These are phyloP conservation scores for Cladophialophora immunda DNA, from an alignment of 2,329 filamentous ascomycete genomes.

Conservation along the genomic window DNA sequence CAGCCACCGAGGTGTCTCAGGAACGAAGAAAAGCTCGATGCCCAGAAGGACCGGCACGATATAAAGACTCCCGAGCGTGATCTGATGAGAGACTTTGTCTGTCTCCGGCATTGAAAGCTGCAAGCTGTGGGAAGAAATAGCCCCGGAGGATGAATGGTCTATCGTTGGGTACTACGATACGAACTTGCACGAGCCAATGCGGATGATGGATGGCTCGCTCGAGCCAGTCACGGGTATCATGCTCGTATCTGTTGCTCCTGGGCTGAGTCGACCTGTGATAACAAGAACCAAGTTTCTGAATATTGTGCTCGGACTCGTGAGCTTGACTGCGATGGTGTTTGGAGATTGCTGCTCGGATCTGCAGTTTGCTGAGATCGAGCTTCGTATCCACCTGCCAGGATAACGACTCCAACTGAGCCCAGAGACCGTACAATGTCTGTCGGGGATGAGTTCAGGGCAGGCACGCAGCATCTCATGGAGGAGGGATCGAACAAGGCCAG, in stretches of 20 bases:
- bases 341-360: neutral
- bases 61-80: slow-evolving; percentile 41
- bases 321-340: neutral
- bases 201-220: slow-evolving; percentile 24
- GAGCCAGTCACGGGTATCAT: slow-evolving; percentile 33
- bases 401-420: neutral
- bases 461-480: neutral
- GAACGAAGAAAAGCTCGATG: slow-evolving; percentile 42
- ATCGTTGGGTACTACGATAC: slow-evolving; percentile 29
- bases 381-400: neutral
- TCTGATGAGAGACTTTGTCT: slow-evolving; percentile 45
- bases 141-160: slow-evolving; percentile 20
- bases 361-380: neutral
- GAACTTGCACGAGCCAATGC: slow-evolving; percentile 25
- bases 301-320: slow-evolving; percentile 8
- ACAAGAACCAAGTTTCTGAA: slow-evolving; percentile 1
- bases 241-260: slow-evolving; percentile 23
- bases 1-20: slow-evolving; percentile 44
- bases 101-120: slow-evolving; percentile 27
- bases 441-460: slow-evolving; percentile 2
- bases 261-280: neutral
- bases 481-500: neutral
- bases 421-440: neutral
- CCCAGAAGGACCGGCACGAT: slow-evolving; percentile 40
- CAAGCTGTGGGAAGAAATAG: neutral